A percentile compares a stretch with the other conserved stretches of the same genome.
Evolutionary conservation across 495 filamentous ascomycete genomes (phyloP).

Genomic region (Xylaria flabelliformis): DNA sequence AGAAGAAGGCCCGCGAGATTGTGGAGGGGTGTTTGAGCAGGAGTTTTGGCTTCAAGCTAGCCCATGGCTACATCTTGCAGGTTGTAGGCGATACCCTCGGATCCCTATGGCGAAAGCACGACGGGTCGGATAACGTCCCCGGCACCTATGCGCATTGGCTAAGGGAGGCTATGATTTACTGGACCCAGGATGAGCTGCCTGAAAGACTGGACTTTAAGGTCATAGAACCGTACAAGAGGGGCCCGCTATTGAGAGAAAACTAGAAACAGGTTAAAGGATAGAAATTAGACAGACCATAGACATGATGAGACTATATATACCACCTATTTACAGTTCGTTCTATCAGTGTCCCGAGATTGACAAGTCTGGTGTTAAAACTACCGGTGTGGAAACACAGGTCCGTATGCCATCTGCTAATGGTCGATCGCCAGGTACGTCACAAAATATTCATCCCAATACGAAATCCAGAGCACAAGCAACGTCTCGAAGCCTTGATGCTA

Average conservation of each 20-base stretch:
- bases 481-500: background rate
- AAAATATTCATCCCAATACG: background rate
- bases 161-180: conserved; percentile 48
- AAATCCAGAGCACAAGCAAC: background rate
- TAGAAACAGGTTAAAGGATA: conserved; percentile 28
- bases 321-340: background rate
- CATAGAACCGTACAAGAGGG: conserved; percentile 48
- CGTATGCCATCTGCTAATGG: background rate
- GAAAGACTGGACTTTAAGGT: conserved; percentile 41
- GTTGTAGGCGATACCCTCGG: conserved; percentile 53
- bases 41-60: conserved; percentile 61
- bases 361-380: background rate
- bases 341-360: background rate
- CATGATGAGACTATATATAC: background rate
- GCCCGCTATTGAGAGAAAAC: conserved; percentile 43
- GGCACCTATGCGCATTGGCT: conserved; percentile 58
- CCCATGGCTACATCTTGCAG: conserved; percentile 57
- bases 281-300: conserved; percentile 20
- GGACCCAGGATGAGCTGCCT: conserved; percentile 47
- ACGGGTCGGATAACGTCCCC: conserved; percentile 50
- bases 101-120: conserved; percentile 54
- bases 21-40: conserved; percentile 54
- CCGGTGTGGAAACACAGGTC: background rate
- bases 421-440: background rate
- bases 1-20: conserved; percentile 55